Conservation (phyloP, 768 basidiomycete genomes). For the Lactarius indigo region DNA sequence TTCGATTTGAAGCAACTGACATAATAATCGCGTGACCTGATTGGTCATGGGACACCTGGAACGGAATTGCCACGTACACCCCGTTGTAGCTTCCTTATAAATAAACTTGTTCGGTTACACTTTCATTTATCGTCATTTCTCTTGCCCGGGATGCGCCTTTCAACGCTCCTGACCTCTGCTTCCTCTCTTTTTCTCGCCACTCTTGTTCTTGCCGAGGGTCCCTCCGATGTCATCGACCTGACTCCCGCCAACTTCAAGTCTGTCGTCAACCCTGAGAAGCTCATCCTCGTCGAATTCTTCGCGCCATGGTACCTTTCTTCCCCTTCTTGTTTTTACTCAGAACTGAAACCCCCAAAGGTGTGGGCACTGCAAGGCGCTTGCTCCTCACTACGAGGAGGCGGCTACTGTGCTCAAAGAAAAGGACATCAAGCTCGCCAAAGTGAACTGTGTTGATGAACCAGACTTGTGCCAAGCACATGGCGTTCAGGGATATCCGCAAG, state of each 20-base stretch:
- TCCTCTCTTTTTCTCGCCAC: constrained; percentile 53
- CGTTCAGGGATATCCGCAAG: constrained; percentile 92
- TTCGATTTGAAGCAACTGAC: constrained; percentile 50
- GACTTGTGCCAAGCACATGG: constrained; percentile 88
- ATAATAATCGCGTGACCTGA: neutral
- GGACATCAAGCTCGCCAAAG: constrained; percentile 89
- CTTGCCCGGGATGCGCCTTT: constrained; percentile 59
- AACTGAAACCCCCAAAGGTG: constrained; percentile 49
- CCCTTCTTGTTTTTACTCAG: neutral
- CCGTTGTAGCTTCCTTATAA: constrained; percentile 25
- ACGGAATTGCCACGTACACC: constrained; percentile 49
- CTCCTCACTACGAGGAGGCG: constrained; percentile 91
- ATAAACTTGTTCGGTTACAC: constrained; percentile 30
- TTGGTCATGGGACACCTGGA: neutral
- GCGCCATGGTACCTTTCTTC: constrained; percentile 62
- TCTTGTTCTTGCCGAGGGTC: constrained; percentile 48
- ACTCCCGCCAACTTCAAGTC: constrained; percentile 66
- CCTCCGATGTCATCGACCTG: constrained; percentile 81
- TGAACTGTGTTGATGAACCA: constrained; percentile 93
- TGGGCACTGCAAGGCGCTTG: constrained; percentile 94
- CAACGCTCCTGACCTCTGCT: constrained; percentile 44
- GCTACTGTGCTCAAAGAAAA: constrained; percentile 90
- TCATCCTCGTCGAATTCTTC: constrained; percentile 94
- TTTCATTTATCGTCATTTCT: constrained; percentile 28
- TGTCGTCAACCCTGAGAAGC: constrained; percentile 57